Evolutionary conservation across 805 yeast species (phyloP), one percentile per base, ranked within the genome.

Genomic region (Spencermartinsiella europaea): DNA sequence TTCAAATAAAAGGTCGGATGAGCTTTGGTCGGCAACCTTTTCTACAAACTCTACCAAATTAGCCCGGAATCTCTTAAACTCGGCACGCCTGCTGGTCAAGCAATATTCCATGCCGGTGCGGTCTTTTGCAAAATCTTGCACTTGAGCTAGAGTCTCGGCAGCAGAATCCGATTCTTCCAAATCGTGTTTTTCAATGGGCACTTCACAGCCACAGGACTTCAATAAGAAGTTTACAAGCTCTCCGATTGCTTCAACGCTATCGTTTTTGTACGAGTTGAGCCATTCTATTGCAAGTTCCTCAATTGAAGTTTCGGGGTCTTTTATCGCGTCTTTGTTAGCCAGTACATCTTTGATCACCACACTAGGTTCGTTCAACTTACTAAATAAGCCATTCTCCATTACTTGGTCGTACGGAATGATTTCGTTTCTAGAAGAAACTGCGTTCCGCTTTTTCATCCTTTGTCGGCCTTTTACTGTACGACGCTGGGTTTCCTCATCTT

Each of bases 41-140:
- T 31, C 40, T 14, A 56, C 46, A 50, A 89, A 84, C 14, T 72
- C 76, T 10, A 71, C 54, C 36, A 79, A 75, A 56, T 80, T 80
- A 38, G 65, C 67, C 51, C 75, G 75, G 58, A 86, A 77, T 44
- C 71, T 69, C 53, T 67, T 72, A 53, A 62, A 66, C 36, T 66
- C 68, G 1, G 69, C 67, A 60, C 75, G 74, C 47, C 74, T 80
- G 15, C 83, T 71, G 14, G 70, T 51, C 46, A 87, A 71, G 5
- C 90, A 88, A 53, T 77, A 85, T 54, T 85, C 93, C 56, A 83
- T 90, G 34, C 70, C 59, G 44, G 71, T 71, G 62, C 85, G 90
- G 12, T 70, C 68, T 45, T 74, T 70, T 54, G 85, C 85, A 38
- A 33, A 65, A 16, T 77, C 69, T 51, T 85, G 84, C 21, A 89